Base-by-base conservation (phyloP, 495 filamentous ascomycete species). In the Hypoxylon fragiforme region DNA sequence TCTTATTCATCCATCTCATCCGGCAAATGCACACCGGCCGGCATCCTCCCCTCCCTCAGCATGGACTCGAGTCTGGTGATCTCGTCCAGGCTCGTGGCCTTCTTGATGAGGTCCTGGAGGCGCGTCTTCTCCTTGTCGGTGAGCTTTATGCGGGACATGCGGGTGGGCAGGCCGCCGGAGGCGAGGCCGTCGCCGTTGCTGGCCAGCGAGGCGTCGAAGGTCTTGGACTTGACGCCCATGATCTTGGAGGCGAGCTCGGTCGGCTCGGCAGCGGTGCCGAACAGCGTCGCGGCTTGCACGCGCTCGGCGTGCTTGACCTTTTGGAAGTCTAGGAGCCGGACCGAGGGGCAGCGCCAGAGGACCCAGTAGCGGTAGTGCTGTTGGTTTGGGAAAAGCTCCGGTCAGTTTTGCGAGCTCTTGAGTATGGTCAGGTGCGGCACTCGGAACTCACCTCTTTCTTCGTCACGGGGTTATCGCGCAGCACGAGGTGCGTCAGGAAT, bases 361-460 rank as follows among this genome's bases (percentile, higher is more conserved):
- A 95, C 73, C 87, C 88, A 99, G 71, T 85, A 85, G 12, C 94
- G 85, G 73, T 97, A 99, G 70, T 97, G 70, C 94, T 97, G 65
- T 18, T 13, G 16, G 14, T 32, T 14, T n/a, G 26, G 14, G 21
- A 4, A 42, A 20, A 39, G n/a, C 5, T 15, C 7, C 8, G 24
- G 6, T n/a, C 15, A 3, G 15, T 45, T 24, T 12, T n/a, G n/a
- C n/a, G n/a, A n/a, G 11, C 14, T 45, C 19, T 12, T 28, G 8
- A 19, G 7, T 14, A 13, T 9, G 21, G 3, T 30, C 35, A 8
- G 18, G 38, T 6, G 1, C 30, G 26, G 30, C 11, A 6, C 31
- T 11, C 12, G 15, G 21, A 19, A 73, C 86, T 31, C 66, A 96
- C 94, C 84, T 97, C 92, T 73, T 94, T 94, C 73, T 87, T 86